Percentiles rank a stretch among this genome's conserved stretches.
Conservation (phyloP, 495 filamentous ascomycete species). For the Penicilliopsis zonata region DNA sequence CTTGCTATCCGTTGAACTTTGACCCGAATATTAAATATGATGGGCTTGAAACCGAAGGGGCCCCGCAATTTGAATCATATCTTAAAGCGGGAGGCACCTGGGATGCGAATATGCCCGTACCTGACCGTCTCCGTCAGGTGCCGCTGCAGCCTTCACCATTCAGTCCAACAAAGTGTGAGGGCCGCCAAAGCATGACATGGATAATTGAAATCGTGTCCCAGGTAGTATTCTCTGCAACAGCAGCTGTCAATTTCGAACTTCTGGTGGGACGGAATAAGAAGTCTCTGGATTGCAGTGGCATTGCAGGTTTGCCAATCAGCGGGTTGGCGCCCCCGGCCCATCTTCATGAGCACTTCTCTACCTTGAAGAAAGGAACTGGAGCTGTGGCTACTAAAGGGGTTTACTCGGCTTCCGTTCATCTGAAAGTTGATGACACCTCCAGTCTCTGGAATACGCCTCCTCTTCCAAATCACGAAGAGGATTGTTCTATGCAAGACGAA, state of each 20-base stretch:
- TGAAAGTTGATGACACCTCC: constrained; percentile 77
- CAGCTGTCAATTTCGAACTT: constrained; percentile 83
- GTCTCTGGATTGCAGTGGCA: constrained; percentile 54
- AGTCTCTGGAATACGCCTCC: constrained; percentile 81
- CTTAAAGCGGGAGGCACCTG: constrained; percentile 87
- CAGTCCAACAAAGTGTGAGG: constrained; percentile 11
- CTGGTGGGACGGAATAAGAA: constrained; percentile 76
- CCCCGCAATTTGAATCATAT: constrained; percentile 87
- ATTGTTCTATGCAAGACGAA: constrained; percentile 15
- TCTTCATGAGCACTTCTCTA: constrained; percentile 51
- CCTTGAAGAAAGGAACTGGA: constrained; percentile 38
- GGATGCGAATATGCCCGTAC: constrained; percentile 65
- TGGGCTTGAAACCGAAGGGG: constrained; percentile 45
- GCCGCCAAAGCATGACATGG: constrained; percentile 59
- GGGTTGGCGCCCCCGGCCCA: constrained; percentile 47
- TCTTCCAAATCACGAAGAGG: constrained; percentile 54
- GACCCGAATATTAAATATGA: constrained; percentile 64
- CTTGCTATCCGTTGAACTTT: constrained; percentile 70
- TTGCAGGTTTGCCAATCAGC: constrained; percentile 27
- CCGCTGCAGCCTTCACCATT: constrained; percentile 3
- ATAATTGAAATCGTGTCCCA: constrained; percentile 85
- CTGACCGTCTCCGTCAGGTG: constrained; percentile 33
- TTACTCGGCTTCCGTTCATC: constrained; percentile 61
- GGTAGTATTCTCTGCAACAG: constrained; percentile 79
- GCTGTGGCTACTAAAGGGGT: constrained; percentile 54